Conservation (phyloP, 1,139 yeast species). For the Hyphopichia fennica region DNA sequence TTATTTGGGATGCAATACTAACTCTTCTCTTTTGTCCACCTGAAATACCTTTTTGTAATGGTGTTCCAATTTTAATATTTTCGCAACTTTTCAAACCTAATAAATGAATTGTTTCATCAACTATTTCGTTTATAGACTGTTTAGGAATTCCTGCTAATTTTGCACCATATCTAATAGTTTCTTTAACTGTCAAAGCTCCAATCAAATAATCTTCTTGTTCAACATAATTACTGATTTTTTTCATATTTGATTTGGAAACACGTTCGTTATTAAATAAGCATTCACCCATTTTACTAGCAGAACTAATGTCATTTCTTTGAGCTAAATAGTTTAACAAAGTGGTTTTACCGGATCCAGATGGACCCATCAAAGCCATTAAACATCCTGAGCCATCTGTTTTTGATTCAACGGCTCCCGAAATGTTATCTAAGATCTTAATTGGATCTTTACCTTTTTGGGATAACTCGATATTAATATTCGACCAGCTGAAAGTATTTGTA, state of each 20-base stretch:
- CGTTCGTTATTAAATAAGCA: slow-evolving; percentile 10
- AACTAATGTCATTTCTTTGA: slow-evolving; percentile 13
- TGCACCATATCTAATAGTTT: slow-evolving; percentile 22
- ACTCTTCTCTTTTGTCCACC: slow-evolving; percentile 27
- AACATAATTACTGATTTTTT: slow-evolving; percentile 16
- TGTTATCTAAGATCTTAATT: slow-evolving; percentile 11
- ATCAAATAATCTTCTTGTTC: slow-evolving; percentile 27
- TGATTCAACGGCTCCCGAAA: slow-evolving; percentile 19
- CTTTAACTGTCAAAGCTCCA: slow-evolving; percentile 23
- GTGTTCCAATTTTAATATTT: slow-evolving; percentile 20
- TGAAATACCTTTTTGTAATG: slow-evolving; percentile 21
- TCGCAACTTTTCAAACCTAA: slow-evolving; percentile 19
- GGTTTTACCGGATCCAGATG: no score
- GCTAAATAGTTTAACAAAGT: no score
- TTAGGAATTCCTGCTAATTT: slow-evolving; percentile 15
- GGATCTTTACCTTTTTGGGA: neutral
- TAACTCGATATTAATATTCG: neutral
- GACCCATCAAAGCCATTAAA: slow-evolving; percentile 22
- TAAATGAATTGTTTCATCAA: slow-evolving; percentile 15
- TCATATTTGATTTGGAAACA: slow-evolving; percentile 8
- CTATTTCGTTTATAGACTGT: slow-evolving; percentile 13
- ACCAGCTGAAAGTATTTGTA: slow-evolving; percentile 1
- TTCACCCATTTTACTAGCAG: slow-evolving; percentile 10
- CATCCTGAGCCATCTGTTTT: slow-evolving; percentile 17
- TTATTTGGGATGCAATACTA: slow-evolving; percentile 25